Base-by-base conservation (phyloP, 2,329 filamentous ascomycete genomes). In the Trichoderma sp. region DNA sequence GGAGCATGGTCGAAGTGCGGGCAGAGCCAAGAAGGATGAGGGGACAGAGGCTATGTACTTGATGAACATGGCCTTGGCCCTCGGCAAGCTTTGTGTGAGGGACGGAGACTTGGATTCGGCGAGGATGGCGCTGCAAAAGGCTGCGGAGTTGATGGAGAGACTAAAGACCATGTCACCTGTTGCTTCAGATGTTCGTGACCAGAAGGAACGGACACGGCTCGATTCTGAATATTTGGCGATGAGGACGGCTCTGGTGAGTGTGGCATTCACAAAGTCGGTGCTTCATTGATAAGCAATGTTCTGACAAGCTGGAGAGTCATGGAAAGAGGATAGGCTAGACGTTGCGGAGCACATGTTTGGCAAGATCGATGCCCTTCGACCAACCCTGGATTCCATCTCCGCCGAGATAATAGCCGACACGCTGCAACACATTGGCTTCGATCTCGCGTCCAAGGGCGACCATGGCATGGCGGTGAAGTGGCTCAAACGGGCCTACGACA, bases 301-400 rank as follows among this genome's bases (percentile, higher is more conserved):
- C 72, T 76, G 57, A 74, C 59, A 2, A 12, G 3, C 17, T 19
- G 54, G 10, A 19, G 57, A 94, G 91, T 85, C 88, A 34, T 96
- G 89, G 88, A 87, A 88, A 70, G 88, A 93, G 72, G 82, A 85
- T 47, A 85, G 89, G 47, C 80, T 90, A 15, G 90, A 94, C 65
- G 84, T 93, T 55, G 91, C 91, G 30, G 91, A 96, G 63, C 87
- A 92, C 74, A 87, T 95, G 81, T 93, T 89, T 74, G 76, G 76
- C 43, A 90, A 90, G 70, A 76, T 86, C 1, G 77, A 78, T 70
- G 77, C 67, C n/a, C 74, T 77, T 10, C 74, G 70, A 44, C 72
- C 71, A 24, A 71, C 60, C 0, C 73, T 85, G 2, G 82, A 88
- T 50, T 75, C 82, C 0, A 67, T 75, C 2, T 81, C 81, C 1